A percentile compares a stretch with the other conserved stretches of the same genome.
These are phyloP conservation scores for Pleodorina starrii DNA, from an alignment of 139 green algal species.

Conservation along the genomic window DNA sequence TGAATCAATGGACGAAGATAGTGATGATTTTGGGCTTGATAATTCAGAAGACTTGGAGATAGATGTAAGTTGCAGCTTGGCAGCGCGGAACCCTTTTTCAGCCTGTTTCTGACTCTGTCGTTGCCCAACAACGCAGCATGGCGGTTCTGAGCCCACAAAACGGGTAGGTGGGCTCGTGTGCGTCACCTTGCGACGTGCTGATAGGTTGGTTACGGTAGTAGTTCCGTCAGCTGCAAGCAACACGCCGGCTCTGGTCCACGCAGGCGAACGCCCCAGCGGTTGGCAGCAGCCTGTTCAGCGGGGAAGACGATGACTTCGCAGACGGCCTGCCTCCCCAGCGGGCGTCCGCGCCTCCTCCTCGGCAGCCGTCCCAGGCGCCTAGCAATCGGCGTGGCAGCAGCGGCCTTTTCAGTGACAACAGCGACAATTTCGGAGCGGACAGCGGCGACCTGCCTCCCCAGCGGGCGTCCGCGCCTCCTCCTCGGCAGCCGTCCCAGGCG, in stretches of 20 bases:
- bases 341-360: not conserved
- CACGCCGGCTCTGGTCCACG: not conserved
- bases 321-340: not conserved
- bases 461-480: not conserved
- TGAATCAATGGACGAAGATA: slow-evolving; percentile 5
- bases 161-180: not conserved
- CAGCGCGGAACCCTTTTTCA: not conserved
- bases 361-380: not conserved
- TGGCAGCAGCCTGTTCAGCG: not conserved
- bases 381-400: not conserved
- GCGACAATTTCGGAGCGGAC: not conserved
- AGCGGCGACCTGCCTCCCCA: not conserved
- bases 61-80: slow-evolving; percentile 3
- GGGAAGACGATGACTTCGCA: not conserved
- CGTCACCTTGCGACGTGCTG: not conserved
- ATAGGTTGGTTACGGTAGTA: not conserved
- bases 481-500: too few relatives aligned
- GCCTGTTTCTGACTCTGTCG: not conserved
- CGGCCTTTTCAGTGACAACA: slow-evolving; percentile 1
- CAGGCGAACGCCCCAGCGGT: not conserved
- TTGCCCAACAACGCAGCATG: not conserved
- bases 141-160: not conserved
- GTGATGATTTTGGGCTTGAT: slow-evolving; percentile 33
- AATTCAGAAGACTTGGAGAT: slow-evolving; percentile 17
- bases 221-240: not conserved